Evolutionary conservation across 129 eudicot species (phyloP).

Genomic region (Saussurea involucrata): DNA sequence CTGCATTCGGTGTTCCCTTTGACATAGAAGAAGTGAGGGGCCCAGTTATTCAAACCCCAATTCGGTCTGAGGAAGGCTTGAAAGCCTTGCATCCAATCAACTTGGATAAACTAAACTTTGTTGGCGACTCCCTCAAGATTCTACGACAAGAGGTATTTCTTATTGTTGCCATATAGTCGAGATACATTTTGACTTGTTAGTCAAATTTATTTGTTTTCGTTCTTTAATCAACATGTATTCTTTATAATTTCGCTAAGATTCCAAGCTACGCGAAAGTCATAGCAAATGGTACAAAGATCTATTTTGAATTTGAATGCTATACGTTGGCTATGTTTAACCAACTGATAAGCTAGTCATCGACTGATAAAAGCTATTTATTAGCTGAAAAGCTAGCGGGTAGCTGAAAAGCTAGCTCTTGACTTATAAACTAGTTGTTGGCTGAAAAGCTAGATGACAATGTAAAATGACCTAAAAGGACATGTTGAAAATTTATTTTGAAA

Average conservation of each 20-base stretch:
- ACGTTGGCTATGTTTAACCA: too few species aligned
- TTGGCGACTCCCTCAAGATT: conserved; percentile 78
- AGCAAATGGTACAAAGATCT: too few species aligned
- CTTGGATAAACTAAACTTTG: conserved; percentile 74
- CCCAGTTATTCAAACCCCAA: conserved; percentile 85
- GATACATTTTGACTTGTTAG: neutral
- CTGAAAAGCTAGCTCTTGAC: neutral
- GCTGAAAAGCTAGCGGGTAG: neutral
- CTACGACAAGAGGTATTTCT: conserved; percentile 70
- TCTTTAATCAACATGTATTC: neutral
- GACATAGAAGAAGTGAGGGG: conserved; percentile 96
- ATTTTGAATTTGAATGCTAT: too few species aligned
- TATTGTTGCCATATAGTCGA: neutral
- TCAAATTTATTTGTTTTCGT: neutral
- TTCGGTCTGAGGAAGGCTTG: conserved; percentile 77
- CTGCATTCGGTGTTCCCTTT: conserved; percentile 95
- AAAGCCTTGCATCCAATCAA: conserved; percentile 77
- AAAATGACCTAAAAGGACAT: neutral
- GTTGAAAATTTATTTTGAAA: neutral
- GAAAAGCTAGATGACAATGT: neutral
- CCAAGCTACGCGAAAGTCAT: neutral
- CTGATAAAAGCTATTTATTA: too few species aligned
- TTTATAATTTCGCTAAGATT: neutral
- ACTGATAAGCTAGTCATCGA: neutral
- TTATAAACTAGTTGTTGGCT: neutral